Conservation (phyloP, 2,329 filamentous ascomycete species). For the Fusarium fracticaudum region DNA sequence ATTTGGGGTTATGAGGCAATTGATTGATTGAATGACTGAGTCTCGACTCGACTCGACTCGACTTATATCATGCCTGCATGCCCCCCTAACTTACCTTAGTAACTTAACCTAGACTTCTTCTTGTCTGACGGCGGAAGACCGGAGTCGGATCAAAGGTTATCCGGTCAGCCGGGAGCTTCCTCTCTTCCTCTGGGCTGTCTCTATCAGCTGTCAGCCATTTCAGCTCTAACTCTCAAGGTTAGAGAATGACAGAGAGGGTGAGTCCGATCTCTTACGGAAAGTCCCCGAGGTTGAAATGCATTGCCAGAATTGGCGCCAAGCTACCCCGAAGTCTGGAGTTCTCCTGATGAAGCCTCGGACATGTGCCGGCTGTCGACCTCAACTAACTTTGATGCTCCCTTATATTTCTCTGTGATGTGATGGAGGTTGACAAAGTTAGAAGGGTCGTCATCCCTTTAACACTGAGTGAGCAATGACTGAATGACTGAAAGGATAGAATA, state of each 20-base stretch:
- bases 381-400: background rate
- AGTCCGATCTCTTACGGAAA: conserved; percentile 17
- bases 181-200: background rate
- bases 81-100: background rate
- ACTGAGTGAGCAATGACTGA: background rate
- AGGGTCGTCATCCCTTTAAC: background rate
- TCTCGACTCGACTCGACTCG: background rate
- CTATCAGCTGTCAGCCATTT: background rate
- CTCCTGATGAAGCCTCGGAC: conserved; percentile 18
- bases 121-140: background rate
- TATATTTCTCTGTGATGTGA: background rate
- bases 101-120: background rate
- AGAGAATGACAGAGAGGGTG: background rate
- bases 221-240: background rate
- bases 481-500: background rate
- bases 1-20: conserved; percentile 9
- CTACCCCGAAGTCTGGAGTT: background rate
- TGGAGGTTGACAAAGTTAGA: background rate
- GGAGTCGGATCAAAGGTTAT: conserved; percentile 31
- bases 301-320: conserved; percentile 15
- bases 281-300: conserved; percentile 23
- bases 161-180: conserved; percentile 8
- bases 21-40: background rate
- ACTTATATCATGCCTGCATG: conserved; percentile 4
- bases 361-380: conserved; percentile 21